Evolutionary conservation across 768 basidiomycete genomes (phyloP).

Genomic region (Pulveroboletus sp.): DNA sequence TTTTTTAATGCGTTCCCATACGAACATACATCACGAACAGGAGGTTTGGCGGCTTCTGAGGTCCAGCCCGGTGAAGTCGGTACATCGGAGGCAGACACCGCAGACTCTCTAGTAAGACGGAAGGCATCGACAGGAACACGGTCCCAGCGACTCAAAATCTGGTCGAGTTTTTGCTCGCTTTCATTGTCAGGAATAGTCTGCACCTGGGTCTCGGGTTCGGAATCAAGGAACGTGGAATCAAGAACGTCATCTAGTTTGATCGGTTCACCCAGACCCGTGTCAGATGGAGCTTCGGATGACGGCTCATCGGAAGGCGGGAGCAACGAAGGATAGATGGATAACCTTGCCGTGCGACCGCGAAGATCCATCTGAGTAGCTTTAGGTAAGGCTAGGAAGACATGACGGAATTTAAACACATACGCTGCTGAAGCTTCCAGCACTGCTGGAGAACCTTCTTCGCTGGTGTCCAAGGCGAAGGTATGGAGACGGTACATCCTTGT

Average conservation of each 20-base stretch:
- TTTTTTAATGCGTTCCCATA: conserved; percentile 45
- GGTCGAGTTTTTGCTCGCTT: conserved; percentile 37
- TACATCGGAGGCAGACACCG: conserved; percentile 21
- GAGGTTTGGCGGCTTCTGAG: conserved; percentile 22
- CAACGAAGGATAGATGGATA: conserved; percentile 31
- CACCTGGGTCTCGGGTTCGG: conserved; percentile 40
- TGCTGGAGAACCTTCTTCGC: conserved; percentile 26
- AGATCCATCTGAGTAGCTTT: conserved; percentile 22
- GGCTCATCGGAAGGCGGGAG: conserved; percentile 35
- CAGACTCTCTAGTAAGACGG: conserved; percentile 51
- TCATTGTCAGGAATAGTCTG: conserved; percentile 33
- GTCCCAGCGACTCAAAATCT: conserved; percentile 66
- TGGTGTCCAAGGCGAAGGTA: conserved; percentile 22
- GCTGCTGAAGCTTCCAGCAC: conserved; percentile 32
- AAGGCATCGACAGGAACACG: conserved; percentile 68
- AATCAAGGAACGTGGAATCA: conserved; percentile 65
- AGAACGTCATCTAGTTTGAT: conserved; percentile 69
- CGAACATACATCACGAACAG: conserved; percentile 19
- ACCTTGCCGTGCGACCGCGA: conserved; percentile 30
- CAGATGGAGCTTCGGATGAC: conserved; percentile 31
- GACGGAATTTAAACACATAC: conserved; percentile 27
- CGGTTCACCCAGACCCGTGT: conserved; percentile 43
- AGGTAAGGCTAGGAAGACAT: conserved; percentile 6
- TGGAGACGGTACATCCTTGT: conserved; percentile 32
- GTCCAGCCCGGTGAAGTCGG: conserved; percentile 28